phyloP scores from a whole-genome alignment of 2,329 filamentous ascomycete species.

The Penicillium sp. region DNA sequence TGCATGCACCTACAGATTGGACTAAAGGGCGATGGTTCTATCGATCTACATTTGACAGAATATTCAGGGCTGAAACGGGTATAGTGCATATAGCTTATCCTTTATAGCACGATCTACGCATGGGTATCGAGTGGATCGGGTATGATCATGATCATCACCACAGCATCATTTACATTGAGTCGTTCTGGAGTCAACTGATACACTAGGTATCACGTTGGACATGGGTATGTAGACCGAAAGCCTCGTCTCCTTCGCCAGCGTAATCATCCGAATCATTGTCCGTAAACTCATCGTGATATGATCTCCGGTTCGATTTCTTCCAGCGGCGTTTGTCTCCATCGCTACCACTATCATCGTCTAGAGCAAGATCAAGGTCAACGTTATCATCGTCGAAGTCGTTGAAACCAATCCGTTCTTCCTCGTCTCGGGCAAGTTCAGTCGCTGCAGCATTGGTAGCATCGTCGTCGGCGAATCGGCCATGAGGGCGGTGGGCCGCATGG shows the following conservation, averaged over 20 bases:
- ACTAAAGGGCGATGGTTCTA: background rate
- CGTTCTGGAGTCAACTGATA: background rate
- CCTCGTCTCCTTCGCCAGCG: conserved; percentile 42
- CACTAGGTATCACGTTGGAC: conserved; percentile 15
- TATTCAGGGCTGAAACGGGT: background rate
- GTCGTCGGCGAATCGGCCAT: conserved; percentile 40
- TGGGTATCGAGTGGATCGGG: background rate
- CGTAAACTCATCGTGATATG: conserved; percentile 57
- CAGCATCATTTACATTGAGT: background rate
- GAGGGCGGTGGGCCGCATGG: conserved; percentile 36
- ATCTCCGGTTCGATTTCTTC: conserved; percentile 29
- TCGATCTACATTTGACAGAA: background rate
- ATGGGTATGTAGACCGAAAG: conserved; percentile 44
- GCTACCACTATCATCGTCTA: conserved; percentile 47
- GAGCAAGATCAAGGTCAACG: conserved; percentile 40
- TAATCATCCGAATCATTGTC: conserved; percentile 53
- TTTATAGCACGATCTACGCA: background rate
- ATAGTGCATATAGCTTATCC: background rate
- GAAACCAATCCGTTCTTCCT: conserved; percentile 46
- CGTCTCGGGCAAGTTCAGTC: conserved; percentile 42
- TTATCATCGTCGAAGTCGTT: conserved; percentile 42
- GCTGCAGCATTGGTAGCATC: conserved; percentile 43
- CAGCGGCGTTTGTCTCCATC: conserved; percentile 28
- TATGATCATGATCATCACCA: background rate
- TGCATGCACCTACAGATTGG: background rate